A percentile compares a stretch with the other conserved stretches of the same genome.
Evolutionary conservation across 441 rosid species (phyloP).

Genomic region (Lepidium campestre): DNA sequence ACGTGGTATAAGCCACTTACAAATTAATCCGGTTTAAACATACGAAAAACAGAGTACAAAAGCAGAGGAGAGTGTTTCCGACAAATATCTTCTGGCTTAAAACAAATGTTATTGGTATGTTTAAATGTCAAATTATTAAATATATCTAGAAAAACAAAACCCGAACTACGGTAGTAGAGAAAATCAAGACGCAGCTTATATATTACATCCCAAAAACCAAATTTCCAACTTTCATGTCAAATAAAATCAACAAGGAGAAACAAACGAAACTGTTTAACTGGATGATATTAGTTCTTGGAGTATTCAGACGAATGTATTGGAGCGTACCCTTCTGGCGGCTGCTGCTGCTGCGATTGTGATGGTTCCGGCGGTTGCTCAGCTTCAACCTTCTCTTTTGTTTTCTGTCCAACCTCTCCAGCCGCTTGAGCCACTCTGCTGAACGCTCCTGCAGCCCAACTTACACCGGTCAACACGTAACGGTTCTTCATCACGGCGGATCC

Average conservation of each 20-base stretch:
- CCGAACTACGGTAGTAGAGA: background rate
- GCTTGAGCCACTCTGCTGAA: slow-evolving; percentile 82
- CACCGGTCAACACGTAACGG: slow-evolving; percentile 57
- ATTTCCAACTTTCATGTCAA: background rate
- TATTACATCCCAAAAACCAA: slow-evolving; percentile 17
- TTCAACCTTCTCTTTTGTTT: slow-evolving; percentile 77
- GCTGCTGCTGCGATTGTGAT: slow-evolving; percentile 37
- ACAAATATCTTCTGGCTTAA: no score
- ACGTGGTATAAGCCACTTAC: no score
- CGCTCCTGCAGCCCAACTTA: slow-evolving; percentile 80
- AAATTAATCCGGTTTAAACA: no score
- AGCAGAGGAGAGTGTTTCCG: no score
- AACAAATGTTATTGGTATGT: no score
- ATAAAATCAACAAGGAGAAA: slow-evolving; percentile 6
- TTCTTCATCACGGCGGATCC: slow-evolving; percentile 66
- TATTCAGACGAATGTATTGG: slow-evolving; percentile 66
- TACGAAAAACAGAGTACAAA: no score
- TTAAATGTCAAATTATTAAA: background rate
- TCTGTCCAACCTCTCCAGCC: slow-evolving; percentile 91
- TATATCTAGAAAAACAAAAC: background rate
- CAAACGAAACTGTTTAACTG: background rate
- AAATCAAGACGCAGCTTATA: slow-evolving; percentile 8
- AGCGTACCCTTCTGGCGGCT: slow-evolving; percentile 48
- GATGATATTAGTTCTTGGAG: slow-evolving; percentile 29
- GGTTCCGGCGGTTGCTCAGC: slow-evolving; percentile 68